Evolutionary conservation across 352 stramenopile genomes (phyloP).

Genomic region (Globisporangium splendens): DNA sequence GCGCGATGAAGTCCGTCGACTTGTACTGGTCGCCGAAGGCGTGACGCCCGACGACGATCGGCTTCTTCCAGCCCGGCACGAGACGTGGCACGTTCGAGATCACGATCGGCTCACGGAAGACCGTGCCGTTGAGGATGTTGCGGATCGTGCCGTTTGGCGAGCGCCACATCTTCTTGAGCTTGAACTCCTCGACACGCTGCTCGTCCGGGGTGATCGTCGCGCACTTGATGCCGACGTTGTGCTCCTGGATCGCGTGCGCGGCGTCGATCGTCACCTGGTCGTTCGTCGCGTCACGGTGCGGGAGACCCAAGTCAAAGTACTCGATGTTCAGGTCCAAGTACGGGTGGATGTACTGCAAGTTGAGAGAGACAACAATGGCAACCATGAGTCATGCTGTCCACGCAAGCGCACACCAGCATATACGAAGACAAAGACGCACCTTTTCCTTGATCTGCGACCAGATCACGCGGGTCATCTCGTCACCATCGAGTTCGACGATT

Average conservation of each 20-base stretch:
- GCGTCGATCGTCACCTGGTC: slow-evolving; percentile 80
- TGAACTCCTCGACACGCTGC: slow-evolving; percentile 72
- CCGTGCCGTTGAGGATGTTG: slow-evolving; percentile 78
- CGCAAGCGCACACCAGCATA: background rate
- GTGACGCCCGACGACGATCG: slow-evolving; percentile 75
- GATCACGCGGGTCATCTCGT: slow-evolving; percentile 80
- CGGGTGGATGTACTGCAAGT: slow-evolving; percentile 51
- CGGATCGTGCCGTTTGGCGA: slow-evolving; percentile 78
- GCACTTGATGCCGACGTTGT: slow-evolving; percentile 82
- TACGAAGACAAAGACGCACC: background rate
- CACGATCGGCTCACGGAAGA: slow-evolving; percentile 82
- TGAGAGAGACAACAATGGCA: slow-evolving; percentile 5
- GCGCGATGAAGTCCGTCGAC: slow-evolving; percentile 67
- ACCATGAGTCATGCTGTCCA: no score
- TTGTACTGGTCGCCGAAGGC: slow-evolving; percentile 83
- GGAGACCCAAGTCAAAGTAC: slow-evolving; percentile 76
- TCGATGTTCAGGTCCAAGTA: slow-evolving; percentile 79
- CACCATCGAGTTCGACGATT: slow-evolving; percentile 73
- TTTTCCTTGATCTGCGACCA: slow-evolving; percentile 64
- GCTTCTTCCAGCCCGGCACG: slow-evolving; percentile 75
- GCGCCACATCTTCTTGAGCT: slow-evolving; percentile 69
- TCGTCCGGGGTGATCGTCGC: slow-evolving; percentile 84
- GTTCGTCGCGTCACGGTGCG: slow-evolving; percentile 70
- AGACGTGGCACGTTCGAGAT: slow-evolving; percentile 77
- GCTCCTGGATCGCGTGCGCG: slow-evolving; percentile 60